Percentiles rank a stretch among this genome's conserved stretches.
Evolutionary conservation across 2,329 filamentous ascomycete genomes (phyloP).

Genomic region (Aspergillus sp.): DNA sequence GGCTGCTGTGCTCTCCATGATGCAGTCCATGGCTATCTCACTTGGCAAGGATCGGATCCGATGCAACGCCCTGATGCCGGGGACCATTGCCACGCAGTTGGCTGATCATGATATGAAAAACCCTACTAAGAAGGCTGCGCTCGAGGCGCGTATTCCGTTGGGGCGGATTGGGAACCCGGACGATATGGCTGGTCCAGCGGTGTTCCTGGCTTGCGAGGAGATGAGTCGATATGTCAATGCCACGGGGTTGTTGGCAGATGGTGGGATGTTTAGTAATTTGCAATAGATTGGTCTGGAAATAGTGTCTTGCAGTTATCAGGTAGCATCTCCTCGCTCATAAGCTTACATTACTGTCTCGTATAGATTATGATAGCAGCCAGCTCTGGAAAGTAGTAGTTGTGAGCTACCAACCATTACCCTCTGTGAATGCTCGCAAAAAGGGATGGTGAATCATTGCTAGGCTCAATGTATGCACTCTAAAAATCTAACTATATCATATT

Average conservation of each 20-base stretch:
- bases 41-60: constrained; percentile 71
- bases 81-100: constrained; percentile 76
- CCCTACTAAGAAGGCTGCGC: constrained; percentile 40
- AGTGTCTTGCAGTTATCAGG: too few relatives aligned
- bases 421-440: not conserved
- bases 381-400: too few relatives aligned
- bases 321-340: too few relatives aligned
- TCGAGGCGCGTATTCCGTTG: constrained; percentile 73
- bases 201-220: constrained; percentile 25
- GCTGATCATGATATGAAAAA: constrained; percentile 77
- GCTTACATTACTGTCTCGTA: too few relatives aligned
- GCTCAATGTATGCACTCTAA: too few relatives aligned
- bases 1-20: constrained; percentile 72
- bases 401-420: too few relatives aligned
- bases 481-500: too few relatives aligned
- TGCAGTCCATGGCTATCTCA: constrained; percentile 77
- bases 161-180: constrained; percentile 65
- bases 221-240: constrained; percentile 26
- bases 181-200: constrained; percentile 72
- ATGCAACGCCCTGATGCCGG: constrained; percentile 77
- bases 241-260: constrained; percentile 21
- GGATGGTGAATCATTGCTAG: not conserved
- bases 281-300: constrained; percentile 8
- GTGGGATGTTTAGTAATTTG: constrained; percentile 25
- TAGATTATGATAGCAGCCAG: too few relatives aligned